A percentile compares a stretch with the other conserved stretches of the same genome.
Evolutionary conservation across 306 rosid genomes (phyloP).

Genomic region (Oxytropis ochrocephala): DNA sequence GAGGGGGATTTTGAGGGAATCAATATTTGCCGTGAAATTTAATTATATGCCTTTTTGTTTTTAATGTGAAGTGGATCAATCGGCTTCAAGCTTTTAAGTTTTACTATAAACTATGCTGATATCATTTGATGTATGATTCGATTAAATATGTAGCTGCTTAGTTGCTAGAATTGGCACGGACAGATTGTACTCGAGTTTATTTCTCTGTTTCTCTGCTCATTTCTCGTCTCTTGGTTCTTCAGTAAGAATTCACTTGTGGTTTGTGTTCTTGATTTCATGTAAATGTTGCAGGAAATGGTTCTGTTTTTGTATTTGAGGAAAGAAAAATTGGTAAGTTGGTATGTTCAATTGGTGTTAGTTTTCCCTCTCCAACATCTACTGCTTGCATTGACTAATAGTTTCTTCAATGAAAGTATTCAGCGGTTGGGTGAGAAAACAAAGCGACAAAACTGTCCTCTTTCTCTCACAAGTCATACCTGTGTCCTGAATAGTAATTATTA

Average conservation of each 20-base stretch:
- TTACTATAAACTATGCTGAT: background rate
- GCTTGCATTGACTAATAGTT: background rate
- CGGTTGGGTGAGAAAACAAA: slow-evolving; percentile 25
- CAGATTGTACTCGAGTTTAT: slow-evolving; percentile 32
- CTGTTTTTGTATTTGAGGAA: slow-evolving; percentile 18
- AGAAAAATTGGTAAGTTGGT: slow-evolving; percentile 24
- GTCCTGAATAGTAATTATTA: slow-evolving; percentile 42
- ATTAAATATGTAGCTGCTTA: slow-evolving; percentile 42
- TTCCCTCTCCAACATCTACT: background rate
- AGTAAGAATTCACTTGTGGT: background rate
- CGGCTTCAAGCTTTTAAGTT: background rate
- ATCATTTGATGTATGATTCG: slow-evolving; percentile 14
- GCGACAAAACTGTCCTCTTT: slow-evolving; percentile 25
- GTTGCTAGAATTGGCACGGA: slow-evolving; percentile 45
- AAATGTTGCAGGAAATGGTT: slow-evolving; percentile 41
- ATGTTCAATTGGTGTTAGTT: slow-evolving; percentile 6
- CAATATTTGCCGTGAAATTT: slow-evolving; percentile 27
- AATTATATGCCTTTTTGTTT: slow-evolving; percentile 10
- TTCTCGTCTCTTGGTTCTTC: background rate
- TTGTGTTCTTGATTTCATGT: background rate
- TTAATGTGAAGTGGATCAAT: background rate
- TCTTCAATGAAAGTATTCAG: slow-evolving; percentile 21
- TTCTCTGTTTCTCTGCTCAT: background rate
- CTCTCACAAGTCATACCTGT: slow-evolving; percentile 35
- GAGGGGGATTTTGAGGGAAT: slow-evolving; percentile 47